Conservation (phyloP, 2,329 filamentous ascomycete species). For the Pseudopithomyces maydicus region DNA sequence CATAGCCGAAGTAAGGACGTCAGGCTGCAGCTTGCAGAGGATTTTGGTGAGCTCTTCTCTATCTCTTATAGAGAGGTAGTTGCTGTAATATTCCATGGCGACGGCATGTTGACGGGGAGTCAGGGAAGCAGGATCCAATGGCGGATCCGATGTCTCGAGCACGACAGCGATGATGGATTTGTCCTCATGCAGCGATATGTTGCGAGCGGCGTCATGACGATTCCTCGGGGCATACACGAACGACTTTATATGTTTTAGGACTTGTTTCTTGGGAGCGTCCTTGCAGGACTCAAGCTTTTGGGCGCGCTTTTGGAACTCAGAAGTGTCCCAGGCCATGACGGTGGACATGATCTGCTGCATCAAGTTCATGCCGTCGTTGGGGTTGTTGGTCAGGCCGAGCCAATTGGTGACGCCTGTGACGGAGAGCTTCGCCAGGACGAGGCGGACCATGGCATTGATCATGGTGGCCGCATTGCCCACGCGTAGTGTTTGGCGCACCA, state of each 20-base stretch:
- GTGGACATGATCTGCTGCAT: slow-evolving; percentile 77
- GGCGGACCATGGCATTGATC: slow-evolving; percentile 74
- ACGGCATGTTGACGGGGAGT: slow-evolving; percentile 65
- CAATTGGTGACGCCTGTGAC: slow-evolving; percentile 77
- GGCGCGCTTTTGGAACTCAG: slow-evolving; percentile 69
- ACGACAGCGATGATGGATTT: slow-evolving; percentile 72
- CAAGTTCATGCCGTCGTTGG: slow-evolving; percentile 80
- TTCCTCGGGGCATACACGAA: slow-evolving; percentile 60
- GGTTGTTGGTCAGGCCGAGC: slow-evolving; percentile 72
- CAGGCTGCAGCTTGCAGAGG: slow-evolving; percentile 71
- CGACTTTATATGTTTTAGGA: slow-evolving; percentile 64
- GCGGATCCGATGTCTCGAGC: slow-evolving; percentile 56
- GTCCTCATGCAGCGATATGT: slow-evolving; percentile 57
- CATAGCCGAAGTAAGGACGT: slow-evolving; percentile 72
- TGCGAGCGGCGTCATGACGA: slow-evolving; percentile 64
- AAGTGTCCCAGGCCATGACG: slow-evolving; percentile 73
- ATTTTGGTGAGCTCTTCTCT: slow-evolving; percentile 71
- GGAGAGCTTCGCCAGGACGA: slow-evolving; percentile 79
- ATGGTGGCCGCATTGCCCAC: slow-evolving; percentile 82
- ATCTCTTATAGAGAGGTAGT: slow-evolving; percentile 73
- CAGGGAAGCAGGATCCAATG: slow-evolving; percentile 54
- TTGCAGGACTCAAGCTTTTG: slow-evolving; percentile 69
- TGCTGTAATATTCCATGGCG: slow-evolving; percentile 72
- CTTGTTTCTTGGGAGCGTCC: slow-evolving; percentile 63
- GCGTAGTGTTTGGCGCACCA: slow-evolving; percentile 74